A percentile compares a stretch with the other conserved stretches of the same genome.
phyloP scores from a whole-genome alignment of 805 yeast genomes.

The Komagataella populi region DNA sequence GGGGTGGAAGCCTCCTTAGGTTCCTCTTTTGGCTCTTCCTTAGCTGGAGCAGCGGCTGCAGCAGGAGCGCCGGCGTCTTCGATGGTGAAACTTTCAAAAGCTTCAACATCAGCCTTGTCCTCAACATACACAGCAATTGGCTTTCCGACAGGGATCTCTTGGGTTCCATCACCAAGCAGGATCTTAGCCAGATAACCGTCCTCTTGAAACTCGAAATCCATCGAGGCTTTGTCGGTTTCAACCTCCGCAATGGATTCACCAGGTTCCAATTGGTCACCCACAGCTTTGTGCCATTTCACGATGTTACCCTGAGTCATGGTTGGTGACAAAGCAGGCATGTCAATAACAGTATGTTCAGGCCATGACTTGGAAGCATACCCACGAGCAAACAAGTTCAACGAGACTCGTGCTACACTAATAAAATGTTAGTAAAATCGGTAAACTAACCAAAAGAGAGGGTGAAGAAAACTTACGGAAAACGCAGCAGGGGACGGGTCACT shows the following conservation, averaged over 20 bases:
- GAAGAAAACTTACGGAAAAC: slow-evolving; percentile 6
- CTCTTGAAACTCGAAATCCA: slow-evolving; percentile 98
- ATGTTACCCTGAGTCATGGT: slow-evolving; percentile 96
- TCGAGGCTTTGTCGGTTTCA: slow-evolving; percentile 95
- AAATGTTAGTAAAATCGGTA: not conserved
- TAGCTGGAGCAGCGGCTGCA: slow-evolving; percentile 28
- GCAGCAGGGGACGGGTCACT: slow-evolving; percentile 15
- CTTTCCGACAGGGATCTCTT: slow-evolving; percentile 85
- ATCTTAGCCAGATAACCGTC: slow-evolving; percentile 89
- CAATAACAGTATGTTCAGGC: slow-evolving; percentile 63
- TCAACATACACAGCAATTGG: slow-evolving; percentile 97
- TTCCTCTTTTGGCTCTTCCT: slow-evolving; percentile 15
- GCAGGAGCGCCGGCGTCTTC: slow-evolving; percentile 58
- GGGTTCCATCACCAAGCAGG: slow-evolving; percentile 69
- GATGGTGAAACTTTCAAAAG: slow-evolving; percentile 74
- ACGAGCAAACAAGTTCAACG: slow-evolving; percentile 10
- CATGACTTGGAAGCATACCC: slow-evolving; percentile 12
- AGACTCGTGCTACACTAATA: slow-evolving; percentile 5
- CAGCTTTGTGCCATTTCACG: slow-evolving; percentile 79
- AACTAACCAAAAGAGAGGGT: slow-evolving; percentile 2
- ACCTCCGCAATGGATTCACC: slow-evolving; percentile 95
- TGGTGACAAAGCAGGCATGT: slow-evolving; percentile 99
- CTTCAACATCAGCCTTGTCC: slow-evolving; percentile 69
- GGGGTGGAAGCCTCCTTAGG: slow-evolving; percentile 17
- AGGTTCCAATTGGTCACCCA: slow-evolving; percentile 78